Evolutionary conservation across 163 green algal genomes (phyloP), one percentile per base, ranked within the genome.

Genomic region (Scenedesmus sp.): DNA sequence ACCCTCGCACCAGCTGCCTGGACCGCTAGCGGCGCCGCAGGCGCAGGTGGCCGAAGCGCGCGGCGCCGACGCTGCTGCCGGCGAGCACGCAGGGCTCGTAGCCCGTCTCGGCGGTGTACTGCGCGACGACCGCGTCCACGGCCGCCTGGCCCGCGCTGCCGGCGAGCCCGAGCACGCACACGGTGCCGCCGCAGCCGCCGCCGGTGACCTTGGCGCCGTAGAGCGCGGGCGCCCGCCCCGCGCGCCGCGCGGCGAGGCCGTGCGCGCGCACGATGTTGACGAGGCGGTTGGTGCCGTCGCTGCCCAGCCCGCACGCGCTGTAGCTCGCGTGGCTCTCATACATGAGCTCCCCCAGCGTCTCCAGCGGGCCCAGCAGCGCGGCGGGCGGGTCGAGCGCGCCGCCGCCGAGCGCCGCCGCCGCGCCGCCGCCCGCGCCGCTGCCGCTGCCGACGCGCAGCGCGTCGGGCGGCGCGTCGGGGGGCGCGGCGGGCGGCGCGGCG

Each of bases 311-410:
- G 78, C 80, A 86, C 22, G 26, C 51, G 14, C 51, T 84, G 85
- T 98, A 98, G 75, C 84, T 92, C 50, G 75, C 87, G 77, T 98
- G 95, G 28, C 83, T 91, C 82, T 94, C 89, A 18, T 88, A 88
- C 95, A 98, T 98, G 14, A 98, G 87, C 83, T 98, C 94, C 1
- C 95, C 95, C 26, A 98, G 85, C 56, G 90, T 44, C 20, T 84
- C 74, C n/a, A 91, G 51, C 45, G 93, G 83, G 22, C 82, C 65
- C 2, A 75, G 36, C 1, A 81, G 47, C 15, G 74, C 75, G 26
- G 77, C 63, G n/a, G 66, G 47, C 5, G 75, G 65, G 22, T 63
- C n/a, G 20, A 47, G 20, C 20, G 62, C 58, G 58, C 71, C 29
- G 48, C 17, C n/a, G n/a, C n/a, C n/a, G n/a, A 11, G 14, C 56